Conservation (phyloP, 306 rosid genomes). For the Alnus rubra region DNA sequence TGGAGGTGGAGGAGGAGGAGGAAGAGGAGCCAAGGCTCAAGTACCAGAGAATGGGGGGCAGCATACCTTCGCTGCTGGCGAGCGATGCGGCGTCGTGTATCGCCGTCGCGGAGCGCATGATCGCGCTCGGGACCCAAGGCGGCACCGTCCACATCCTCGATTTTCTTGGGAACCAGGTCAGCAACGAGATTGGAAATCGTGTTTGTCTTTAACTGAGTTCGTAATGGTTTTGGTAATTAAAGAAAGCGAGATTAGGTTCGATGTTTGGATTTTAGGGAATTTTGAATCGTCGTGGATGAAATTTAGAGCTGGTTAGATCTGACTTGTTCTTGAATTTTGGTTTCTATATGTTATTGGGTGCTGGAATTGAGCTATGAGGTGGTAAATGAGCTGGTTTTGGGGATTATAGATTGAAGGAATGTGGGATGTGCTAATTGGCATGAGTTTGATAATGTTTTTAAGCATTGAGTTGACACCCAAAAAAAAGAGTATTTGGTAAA, state of each 20-base stretch:
- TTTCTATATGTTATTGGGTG: neutral
- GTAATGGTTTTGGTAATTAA: neutral
- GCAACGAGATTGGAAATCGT: conserved; percentile 7
- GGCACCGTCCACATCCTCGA: conserved; percentile 90
- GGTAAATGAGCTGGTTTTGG: neutral
- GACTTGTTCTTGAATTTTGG: neutral
- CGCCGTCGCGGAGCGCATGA: conserved; percentile 94
- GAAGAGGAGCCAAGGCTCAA: conserved; percentile 96
- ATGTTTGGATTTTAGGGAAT: neutral
- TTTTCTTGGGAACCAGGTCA: conserved; percentile 97
- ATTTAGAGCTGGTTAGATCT: neutral
- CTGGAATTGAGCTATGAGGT: neutral
- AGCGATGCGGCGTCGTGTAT: conserved; percentile 88
- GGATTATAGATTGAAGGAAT: neutral
- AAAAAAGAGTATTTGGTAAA: neutral
- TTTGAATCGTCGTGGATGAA: neutral
- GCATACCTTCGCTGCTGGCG: conserved; percentile 75
- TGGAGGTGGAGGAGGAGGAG: conserved; percentile 41
- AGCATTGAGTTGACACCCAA: neutral
- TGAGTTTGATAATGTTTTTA: neutral
- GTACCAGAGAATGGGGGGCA: conserved; percentile 98
- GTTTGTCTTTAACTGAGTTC: neutral
- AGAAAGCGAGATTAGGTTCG: neutral
- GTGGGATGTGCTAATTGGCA: neutral
- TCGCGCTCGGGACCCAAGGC: conserved; percentile 86